Evolutionary conservation across 2,329 filamentous ascomycete species (phyloP), one percentile per base, ranked within the genome.

Genomic region (Alternaria incomplexa): DNA sequence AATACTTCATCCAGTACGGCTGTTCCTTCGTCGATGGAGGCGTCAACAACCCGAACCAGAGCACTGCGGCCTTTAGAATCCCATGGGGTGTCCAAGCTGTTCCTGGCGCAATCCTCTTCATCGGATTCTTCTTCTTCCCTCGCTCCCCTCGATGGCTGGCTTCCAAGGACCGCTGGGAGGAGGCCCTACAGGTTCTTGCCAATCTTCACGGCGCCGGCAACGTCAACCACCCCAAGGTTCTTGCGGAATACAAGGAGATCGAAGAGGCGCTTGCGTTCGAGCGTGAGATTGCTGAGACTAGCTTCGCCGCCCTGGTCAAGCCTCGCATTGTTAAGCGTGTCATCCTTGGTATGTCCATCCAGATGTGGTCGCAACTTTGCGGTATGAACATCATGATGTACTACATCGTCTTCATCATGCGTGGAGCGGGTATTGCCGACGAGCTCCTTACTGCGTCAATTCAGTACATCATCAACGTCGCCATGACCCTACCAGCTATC

Each of bases 61-160:
- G 77, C 40, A 76, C 78, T 25, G 71, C 78, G 4, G 72, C 78
- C 13, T 81, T 81, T 63, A 79, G 80, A 2, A 79, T 81, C 30
- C 81, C 81, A 30, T 83, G 81, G 81, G 81, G 73, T 55, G 71
- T 83, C 6, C 81, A 83, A 62, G 80, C 80, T 52, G 71, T 83
- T 25, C 81, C 81, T 2, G 81, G 74, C 7, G 70, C 77, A 40
- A 73, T 81, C 44, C 75, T 83, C 2, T 71, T 81, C 55, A 44
- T 72, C 47, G 79, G 79, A 17, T 72, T 83, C 68, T 78, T 82
- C 70, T 81, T 82, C 70, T 78, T 81, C 57, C 80, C 79, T 11
- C 68, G 73, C 47, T 90, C 84, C 53, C 91, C 91, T 0, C 85
- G 91, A 56, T 93, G 90, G 90, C 82, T 93, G 6, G 90, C 91